Evolutionary conservation across 2,329 filamentous ascomycete genomes (phyloP), one percentile per base, ranked within the genome.

Genomic region (Nemania sp.): DNA sequence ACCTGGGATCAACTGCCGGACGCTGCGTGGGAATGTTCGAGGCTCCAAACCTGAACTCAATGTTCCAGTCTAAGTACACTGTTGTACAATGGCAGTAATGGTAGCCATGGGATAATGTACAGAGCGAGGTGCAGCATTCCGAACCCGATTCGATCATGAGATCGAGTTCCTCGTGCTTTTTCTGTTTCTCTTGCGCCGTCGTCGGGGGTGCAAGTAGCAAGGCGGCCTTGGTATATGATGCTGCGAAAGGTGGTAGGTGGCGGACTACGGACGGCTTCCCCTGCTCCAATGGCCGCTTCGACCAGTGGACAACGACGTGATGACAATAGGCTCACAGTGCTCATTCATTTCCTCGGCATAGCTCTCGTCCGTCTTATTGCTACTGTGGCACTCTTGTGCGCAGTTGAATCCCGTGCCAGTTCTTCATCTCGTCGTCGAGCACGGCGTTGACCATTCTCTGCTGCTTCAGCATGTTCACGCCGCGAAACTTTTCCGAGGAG

Each of bases 371-470:
- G 10, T 3, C 34, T 11, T n/a, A 4, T n/a, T 20, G 29, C 50
- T 48, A 56, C 72, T 62, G 79, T 10, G 80, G 79, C 35, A 76
- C 83, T 72, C 82, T 87, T 21, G 91, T 95, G 75, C 87, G 87
- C 69, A 96, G 80, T 78, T 94, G 90, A 61, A 95, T 82, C 9
- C 91, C 91, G 75, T 96, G 91, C 91, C 91, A 95, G 40, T 80
- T 78, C 79, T 90, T 91, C 70, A 95, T 87, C 74, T 91, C 81
- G 54, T 93, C 90, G 3, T 85, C 87, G 32, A 96, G 79, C 17
- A 89, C 83, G 18, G 85, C 79, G 72, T 94, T 94, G 52, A 96
- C 91, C 77, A 94, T 81, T 62, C 90, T 82, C 77, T 95, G 91
- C 79, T 95, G 91, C 81, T 91, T 91, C 62, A 96, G 83, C 74